phyloP scores from a whole-genome alignment of 2,329 filamentous ascomycete species.

The Incumbomyces delicatus region DNA sequence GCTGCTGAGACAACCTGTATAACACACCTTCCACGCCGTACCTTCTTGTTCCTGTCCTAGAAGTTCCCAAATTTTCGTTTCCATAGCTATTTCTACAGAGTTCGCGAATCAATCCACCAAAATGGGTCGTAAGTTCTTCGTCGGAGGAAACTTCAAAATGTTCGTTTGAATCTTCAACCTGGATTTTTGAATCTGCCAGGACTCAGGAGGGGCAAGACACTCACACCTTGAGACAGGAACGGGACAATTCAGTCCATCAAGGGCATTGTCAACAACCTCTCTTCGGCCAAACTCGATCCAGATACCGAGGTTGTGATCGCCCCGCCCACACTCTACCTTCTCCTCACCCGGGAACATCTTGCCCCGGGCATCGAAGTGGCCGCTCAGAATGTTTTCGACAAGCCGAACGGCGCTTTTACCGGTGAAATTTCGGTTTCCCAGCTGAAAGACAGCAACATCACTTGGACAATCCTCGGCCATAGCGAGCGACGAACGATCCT shows the following conservation, averaged over 20 bases:
- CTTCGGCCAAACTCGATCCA: slow-evolving; percentile 54
- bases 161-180: slow-evolving; percentile 31
- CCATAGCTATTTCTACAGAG: too few species aligned
- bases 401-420: slow-evolving; percentile 92
- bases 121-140: slow-evolving; percentile 94
- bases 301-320: slow-evolving; percentile 82
- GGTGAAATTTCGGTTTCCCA: slow-evolving; percentile 91
- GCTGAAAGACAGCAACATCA: slow-evolving; percentile 78
- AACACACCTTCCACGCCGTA: too few species aligned
- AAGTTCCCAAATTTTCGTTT: too few species aligned
- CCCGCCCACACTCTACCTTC: slow-evolving; percentile 82
- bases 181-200: not conserved
- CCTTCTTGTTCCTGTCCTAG: too few species aligned
- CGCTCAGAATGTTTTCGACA: slow-evolving; percentile 95
- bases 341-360: slow-evolving; percentile 70
- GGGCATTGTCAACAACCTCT: slow-evolving; percentile 81
- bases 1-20: too few species aligned
- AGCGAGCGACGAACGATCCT: slow-evolving; percentile 88
- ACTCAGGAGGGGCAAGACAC: not conserved
- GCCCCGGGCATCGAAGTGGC: slow-evolving; percentile 71
- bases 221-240: slow-evolving; percentile 55
- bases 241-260: slow-evolving; percentile 82
- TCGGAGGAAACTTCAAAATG: slow-evolving; percentile 99
- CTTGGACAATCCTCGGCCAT: slow-evolving; percentile 89
- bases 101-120: slow-evolving; percentile 33